A percentile compares a stretch with the other conserved stretches of the same genome.
Evolutionary conservation across 139 green algal genomes (phyloP).

Genomic region (Picochlorum sp.): DNA sequence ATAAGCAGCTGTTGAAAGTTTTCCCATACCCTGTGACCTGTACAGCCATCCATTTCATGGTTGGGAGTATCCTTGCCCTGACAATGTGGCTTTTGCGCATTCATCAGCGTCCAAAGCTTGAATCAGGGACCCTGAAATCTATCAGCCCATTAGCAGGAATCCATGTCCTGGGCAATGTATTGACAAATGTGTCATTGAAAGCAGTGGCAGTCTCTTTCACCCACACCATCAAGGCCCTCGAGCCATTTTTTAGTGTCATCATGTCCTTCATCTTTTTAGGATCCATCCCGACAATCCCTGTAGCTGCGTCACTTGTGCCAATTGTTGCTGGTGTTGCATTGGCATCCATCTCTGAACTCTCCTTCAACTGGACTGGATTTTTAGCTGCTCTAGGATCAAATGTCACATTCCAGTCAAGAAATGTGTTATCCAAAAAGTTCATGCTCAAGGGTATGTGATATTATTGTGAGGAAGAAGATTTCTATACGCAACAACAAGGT

Average conservation of each 20-base stretch:
- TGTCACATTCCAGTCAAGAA: conserved; percentile 92
- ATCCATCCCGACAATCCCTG: conserved; percentile 49
- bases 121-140: conserved; percentile 27
- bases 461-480: no score
- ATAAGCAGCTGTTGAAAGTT: conserved; percentile 81
- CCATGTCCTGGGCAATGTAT: conserved; percentile 92
- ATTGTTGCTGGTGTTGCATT: conserved; percentile 87
- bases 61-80: conserved; percentile 57
- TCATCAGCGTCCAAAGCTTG: conserved; percentile 33
- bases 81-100: conserved; percentile 63
- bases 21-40: conserved; percentile 82
- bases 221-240: conserved; percentile 98
- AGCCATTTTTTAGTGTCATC: conserved; percentile 92
- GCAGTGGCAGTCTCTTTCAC: conserved; percentile 97
- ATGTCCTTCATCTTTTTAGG: conserved; percentile 81
- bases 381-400: conserved; percentile 85
- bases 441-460: conserved; percentile 65
- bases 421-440: conserved; percentile 98
- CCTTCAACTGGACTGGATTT: conserved; percentile 73
- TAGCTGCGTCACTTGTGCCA: conserved; percentile 75
- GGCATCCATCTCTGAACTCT: conserved; percentile 69
- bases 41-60: conserved; percentile 80
- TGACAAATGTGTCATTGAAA: conserved; percentile 95
- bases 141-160: conserved; percentile 88
- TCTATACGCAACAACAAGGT: neutral